These are phyloP conservation scores for Puccinia triticina DNA, from an alignment of 1,284 basidiomycete genomes.

Conservation along the genomic window DNA sequence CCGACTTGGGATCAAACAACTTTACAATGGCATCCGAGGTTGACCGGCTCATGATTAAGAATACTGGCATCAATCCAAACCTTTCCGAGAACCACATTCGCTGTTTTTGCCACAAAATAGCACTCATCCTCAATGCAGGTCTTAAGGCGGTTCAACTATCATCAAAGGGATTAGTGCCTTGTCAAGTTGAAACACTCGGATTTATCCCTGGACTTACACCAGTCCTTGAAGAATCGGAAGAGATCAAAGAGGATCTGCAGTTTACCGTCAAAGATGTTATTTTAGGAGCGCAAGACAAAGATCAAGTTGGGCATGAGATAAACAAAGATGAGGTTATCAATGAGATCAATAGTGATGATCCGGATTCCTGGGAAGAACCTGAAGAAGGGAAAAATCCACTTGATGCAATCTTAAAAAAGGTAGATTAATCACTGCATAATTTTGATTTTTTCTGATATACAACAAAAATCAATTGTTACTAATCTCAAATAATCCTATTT, in stretches of 20 bases:
- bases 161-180: too few species aligned
- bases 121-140: constrained; percentile 1
- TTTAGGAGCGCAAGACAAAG: not conserved
- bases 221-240: constrained; percentile 1
- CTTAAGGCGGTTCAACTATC: too few species aligned
- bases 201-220: not conserved
- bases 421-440: too few species aligned
- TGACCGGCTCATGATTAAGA: not conserved
- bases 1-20: too few species aligned
- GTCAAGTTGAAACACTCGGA: not conserved
- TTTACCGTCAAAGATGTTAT: not conserved
- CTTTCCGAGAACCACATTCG: too few species aligned
- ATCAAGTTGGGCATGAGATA: not conserved
- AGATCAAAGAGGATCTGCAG: not conserved
- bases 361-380: too few species aligned
- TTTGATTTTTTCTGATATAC: too few species aligned
- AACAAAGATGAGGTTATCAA: not conserved
- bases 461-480: too few species aligned
- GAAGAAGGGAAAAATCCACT: too few species aligned
- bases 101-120: constrained; percentile 3
- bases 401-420: too few species aligned
- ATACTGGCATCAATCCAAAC: not conserved
- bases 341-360: too few species aligned
- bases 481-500: too few species aligned
- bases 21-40: not conserved